A percentile compares a stretch with the other conserved stretches of the same genome.
These are phyloP conservation scores for Beta corolliflora DNA, from an alignment of 179 eudicot species.

Conservation along the genomic window DNA sequence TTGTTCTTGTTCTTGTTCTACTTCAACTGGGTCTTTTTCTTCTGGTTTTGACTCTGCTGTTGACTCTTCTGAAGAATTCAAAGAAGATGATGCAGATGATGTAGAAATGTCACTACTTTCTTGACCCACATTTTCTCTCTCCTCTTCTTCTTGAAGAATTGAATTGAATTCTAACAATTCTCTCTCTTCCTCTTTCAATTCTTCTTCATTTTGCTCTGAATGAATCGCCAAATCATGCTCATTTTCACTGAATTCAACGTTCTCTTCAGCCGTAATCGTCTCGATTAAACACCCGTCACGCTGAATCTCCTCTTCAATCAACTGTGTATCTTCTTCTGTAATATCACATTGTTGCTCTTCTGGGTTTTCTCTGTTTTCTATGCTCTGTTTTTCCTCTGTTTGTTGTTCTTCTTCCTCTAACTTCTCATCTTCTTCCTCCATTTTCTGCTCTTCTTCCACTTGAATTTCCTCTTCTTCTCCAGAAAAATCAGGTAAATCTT, in stretches of 20 bases:
- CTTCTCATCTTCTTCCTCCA: conserved; percentile 8
- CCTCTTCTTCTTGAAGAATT: not conserved
- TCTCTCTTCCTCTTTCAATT: not conserved
- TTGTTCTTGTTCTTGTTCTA: too few species aligned
- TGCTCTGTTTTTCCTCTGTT: conserved; percentile 10
- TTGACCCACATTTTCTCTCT: not conserved
- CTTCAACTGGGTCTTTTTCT: conserved; percentile 6
- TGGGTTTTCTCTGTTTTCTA: not conserved
- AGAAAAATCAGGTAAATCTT: conserved; percentile 3
- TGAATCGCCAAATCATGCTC: not conserved
- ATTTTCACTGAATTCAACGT: conserved; percentile 11
- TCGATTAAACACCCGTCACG: conserved; percentile 1
- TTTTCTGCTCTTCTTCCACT: not conserved
- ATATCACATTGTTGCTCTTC: not conserved
- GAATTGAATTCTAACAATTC: not conserved
- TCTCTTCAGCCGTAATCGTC: conserved; percentile 2
- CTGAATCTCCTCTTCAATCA: conserved; percentile 17
- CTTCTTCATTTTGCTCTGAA: not conserved
- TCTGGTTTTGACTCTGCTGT: conserved; percentile 30
- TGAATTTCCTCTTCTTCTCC: conserved; percentile 6
- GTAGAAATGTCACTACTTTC: conserved; percentile 24
- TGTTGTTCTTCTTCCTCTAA: conserved; percentile 1
- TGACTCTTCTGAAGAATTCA: conserved; percentile 20
- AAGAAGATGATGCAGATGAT: not conserved
- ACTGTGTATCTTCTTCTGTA: conserved; percentile 13